Conservation (phyloP, 23 red algal species). For the Gracilaria gracilis region DNA sequence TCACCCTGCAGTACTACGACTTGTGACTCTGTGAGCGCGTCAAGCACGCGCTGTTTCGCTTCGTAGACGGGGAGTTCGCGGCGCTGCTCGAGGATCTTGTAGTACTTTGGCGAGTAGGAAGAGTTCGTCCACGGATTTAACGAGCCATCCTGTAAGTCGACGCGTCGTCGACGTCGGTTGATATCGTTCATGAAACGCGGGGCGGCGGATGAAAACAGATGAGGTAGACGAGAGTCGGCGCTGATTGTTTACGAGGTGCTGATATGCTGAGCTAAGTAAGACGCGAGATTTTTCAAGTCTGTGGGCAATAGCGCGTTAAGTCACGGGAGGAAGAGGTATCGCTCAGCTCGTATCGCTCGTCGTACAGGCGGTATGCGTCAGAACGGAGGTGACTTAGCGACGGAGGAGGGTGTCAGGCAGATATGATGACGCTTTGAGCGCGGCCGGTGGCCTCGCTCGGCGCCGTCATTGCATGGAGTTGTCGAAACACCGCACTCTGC, state of each 20-base stretch:
- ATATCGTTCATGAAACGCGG: conserved; percentile 23
- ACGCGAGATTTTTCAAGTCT: no score
- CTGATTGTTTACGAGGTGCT: no score
- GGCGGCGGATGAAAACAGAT: background rate
- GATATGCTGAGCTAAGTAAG: background rate
- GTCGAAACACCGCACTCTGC: no score
- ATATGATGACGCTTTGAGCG: no score
- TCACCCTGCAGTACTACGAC: conserved; percentile 94
- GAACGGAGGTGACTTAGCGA: no score
- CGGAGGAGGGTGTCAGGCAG: no score
- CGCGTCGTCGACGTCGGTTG: conserved; percentile 9
- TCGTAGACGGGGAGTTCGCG: conserved; percentile 80
- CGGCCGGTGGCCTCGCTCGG: no score
- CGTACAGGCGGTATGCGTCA: no score
- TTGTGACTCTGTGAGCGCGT: conserved; percentile 43
- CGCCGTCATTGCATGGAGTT: no score
- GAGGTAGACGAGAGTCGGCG: background rate
- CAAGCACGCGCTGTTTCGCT: conserved; percentile 53
- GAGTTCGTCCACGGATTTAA: conserved; percentile 39
- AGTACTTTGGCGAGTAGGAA: conserved; percentile 63
- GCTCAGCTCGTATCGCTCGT: no score
- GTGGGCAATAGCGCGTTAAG: background rate
- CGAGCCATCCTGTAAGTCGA: conserved; percentile 16
- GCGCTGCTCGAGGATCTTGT: conserved; percentile 70
- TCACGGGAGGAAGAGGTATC: no score